Evolutionary conservation across 495 filamentous ascomycete species (phyloP).

Genomic region (Darksidea phi): DNA sequence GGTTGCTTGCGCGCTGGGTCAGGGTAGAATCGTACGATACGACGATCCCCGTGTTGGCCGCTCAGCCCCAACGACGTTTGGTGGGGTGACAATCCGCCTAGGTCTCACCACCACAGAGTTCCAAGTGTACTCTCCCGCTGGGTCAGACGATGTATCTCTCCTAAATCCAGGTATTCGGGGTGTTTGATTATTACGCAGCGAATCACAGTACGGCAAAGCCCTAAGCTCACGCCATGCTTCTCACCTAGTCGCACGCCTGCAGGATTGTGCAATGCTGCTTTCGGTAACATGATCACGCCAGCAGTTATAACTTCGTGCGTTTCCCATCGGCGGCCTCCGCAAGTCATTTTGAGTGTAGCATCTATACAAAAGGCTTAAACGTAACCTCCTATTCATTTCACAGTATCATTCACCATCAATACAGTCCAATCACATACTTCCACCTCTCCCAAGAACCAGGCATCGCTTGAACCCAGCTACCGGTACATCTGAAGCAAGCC

Average conservation of each 20-base stretch:
- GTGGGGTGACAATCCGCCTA: background rate
- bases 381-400: too few relatives aligned
- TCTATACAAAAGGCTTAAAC: too few relatives aligned
- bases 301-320: too few relatives aligned
- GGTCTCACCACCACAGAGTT: constrained; percentile 1
- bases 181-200: background rate
- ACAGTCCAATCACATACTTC: too few relatives aligned
- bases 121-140: background rate
- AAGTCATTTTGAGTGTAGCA: too few relatives aligned
- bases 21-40: background rate
- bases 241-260: background rate
- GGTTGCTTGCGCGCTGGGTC: background rate
- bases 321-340: too few relatives aligned
- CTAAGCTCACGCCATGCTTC: constrained; percentile 5
- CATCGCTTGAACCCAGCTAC: too few relatives aligned
- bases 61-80: background rate
- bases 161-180: background rate
- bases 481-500: background rate
- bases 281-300: background rate
- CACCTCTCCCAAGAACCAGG: too few relatives aligned
- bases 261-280: background rate
- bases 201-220: background rate
- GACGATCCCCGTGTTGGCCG: background rate
- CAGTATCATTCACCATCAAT: too few relatives aligned
- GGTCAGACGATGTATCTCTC: constrained; percentile 4